phyloP scores from a whole-genome alignment of 768 basidiomycete genomes.

The Boletus pseudopeckii region DNA sequence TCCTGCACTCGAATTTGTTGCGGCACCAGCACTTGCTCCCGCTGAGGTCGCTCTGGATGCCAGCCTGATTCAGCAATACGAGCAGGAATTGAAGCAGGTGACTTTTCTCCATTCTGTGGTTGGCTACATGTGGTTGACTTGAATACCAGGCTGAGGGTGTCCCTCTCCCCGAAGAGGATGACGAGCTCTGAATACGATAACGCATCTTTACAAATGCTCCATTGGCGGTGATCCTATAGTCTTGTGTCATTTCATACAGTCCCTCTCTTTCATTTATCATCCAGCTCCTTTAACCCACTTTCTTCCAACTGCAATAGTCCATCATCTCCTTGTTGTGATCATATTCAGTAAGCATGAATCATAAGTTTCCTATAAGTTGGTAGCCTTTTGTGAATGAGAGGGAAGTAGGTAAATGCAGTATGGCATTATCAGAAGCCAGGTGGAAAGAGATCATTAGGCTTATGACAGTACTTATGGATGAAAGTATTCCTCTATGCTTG shows the following conservation, averaged over 20 bases:
- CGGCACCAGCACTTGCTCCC: conserved; percentile 92
- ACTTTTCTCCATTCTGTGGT: conserved; percentile 14
- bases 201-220: conserved; percentile 17
- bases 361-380: conserved; percentile 7
- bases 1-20: conserved; percentile 87
- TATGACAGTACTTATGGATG: background rate
- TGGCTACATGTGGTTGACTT: conserved; percentile 6
- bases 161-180: conserved; percentile 97
- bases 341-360: conserved; percentile 23
- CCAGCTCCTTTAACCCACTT: conserved; percentile 16
- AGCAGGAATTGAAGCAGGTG: conserved; percentile 69
- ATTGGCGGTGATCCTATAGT: conserved; percentile 20
- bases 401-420: conserved; percentile 3
- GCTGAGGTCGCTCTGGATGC: conserved; percentile 88
- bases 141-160: conserved; percentile 71
- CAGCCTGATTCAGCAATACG: conserved; percentile 74
- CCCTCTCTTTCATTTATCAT: conserved; percentile 16
- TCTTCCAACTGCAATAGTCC: conserved; percentile 24
- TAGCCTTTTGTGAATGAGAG: conserved; percentile 1
- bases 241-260: conserved; percentile 19
- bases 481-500: background rate
- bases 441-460: background rate
- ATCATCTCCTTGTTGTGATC: conserved; percentile 24
- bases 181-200: conserved; percentile 57
- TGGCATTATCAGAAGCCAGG: background rate